Conservation (phyloP, 2,329 filamentous ascomycete species). For the Fusarium euwallaceae region DNA sequence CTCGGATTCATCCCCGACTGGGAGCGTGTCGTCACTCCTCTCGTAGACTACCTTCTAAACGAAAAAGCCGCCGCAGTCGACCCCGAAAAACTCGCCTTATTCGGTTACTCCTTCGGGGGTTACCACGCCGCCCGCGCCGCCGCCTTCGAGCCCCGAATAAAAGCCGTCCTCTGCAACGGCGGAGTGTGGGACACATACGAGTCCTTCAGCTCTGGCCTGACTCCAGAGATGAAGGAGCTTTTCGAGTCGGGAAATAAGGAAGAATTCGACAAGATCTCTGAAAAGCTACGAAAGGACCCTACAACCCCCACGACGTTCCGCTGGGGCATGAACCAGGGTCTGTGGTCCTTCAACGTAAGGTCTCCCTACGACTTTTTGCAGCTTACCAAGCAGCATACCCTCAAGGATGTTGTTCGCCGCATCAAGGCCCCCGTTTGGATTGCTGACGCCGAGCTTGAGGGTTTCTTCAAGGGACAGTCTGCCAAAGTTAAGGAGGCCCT, state of each 20-base stretch:
- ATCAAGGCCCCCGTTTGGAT: slow-evolving; percentile 41
- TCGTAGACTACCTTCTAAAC: slow-evolving; percentile 54
- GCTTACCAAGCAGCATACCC: slow-evolving; percentile 28
- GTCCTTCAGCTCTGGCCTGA: slow-evolving; percentile 12
- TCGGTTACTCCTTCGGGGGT: slow-evolving; percentile 58
- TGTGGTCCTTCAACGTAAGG: slow-evolving; percentile 50
- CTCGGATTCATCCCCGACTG: slow-evolving; percentile 60
- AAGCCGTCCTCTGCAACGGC: slow-evolving; percentile 54
- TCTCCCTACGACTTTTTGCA: slow-evolving; percentile 46
- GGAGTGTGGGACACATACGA: slow-evolving; percentile 51
- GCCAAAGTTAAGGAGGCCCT: slow-evolving; percentile 1
- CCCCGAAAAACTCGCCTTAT: slow-evolving; percentile 50
- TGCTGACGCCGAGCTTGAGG: slow-evolving; percentile 33
- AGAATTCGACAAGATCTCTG: slow-evolving; percentile 27
- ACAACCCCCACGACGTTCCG: slow-evolving; percentile 29
- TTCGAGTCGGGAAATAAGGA: slow-evolving; percentile 28
- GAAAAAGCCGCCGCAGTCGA: slow-evolving; percentile 47
- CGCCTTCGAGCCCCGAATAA: slow-evolving; percentile 57
- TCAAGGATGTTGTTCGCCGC: slow-evolving; percentile 27
- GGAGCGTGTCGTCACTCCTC: slow-evolving; percentile 55
- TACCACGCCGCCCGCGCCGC: slow-evolving; percentile 56
- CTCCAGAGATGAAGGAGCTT: slow-evolving; percentile 21
- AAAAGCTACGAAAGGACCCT: slow-evolving; percentile 20
- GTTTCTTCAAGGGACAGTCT: slow-evolving; percentile 22
- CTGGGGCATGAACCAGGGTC: slow-evolving; percentile 50